phyloP scores from a whole-genome alignment of 2,329 filamentous ascomycete genomes.

The Cladobotryum protrusum region DNA sequence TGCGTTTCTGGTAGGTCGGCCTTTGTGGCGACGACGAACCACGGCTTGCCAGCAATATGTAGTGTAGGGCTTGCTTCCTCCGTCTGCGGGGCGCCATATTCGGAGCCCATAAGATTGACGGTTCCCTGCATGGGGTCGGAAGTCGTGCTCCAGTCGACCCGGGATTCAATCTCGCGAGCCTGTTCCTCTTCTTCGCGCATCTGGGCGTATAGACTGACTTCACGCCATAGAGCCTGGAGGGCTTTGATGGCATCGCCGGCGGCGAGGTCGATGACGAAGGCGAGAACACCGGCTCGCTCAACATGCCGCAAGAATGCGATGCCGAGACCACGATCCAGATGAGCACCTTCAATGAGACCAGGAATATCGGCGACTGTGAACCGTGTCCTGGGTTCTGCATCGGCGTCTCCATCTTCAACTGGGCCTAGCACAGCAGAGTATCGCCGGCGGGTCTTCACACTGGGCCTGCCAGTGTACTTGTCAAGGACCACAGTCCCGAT shows the following conservation, averaged over 20 bases:
- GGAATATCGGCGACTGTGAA: constrained; percentile 97
- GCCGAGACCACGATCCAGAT: constrained; percentile 84
- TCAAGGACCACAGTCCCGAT: constrained; percentile 95
- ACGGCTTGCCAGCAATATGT: constrained; percentile 89
- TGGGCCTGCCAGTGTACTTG: constrained; percentile 70
- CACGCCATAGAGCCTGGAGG: constrained; percentile 78
- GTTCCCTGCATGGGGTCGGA: constrained; percentile 32
- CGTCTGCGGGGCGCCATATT: constrained; percentile 13
- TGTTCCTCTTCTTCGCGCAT: constrained; percentile 68
- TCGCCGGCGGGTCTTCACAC: constrained; percentile 33
- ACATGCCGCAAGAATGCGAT: constrained; percentile 91
- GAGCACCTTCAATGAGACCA: constrained; percentile 84
- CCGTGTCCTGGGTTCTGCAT: constrained; percentile 57
- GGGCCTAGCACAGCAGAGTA: constrained; percentile 29
- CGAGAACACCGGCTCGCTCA: constrained; percentile 85
- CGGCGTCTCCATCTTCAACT: constrained; percentile 35
- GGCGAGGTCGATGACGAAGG: constrained; percentile 84
- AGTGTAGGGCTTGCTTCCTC: constrained; percentile 33
- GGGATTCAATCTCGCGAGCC: constrained; percentile 52
- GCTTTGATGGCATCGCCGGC: constrained; percentile 73
- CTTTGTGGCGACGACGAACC: constrained; percentile 94
- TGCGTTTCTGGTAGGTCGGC: constrained; percentile 76
- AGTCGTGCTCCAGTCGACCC: constrained; percentile 53
- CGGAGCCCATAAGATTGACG: constrained; percentile 20
- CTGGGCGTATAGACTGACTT: constrained; percentile 81